Conservation (phyloP, 2,329 filamentous ascomycete species). For the Emergomyces pasteurianus region DNA sequence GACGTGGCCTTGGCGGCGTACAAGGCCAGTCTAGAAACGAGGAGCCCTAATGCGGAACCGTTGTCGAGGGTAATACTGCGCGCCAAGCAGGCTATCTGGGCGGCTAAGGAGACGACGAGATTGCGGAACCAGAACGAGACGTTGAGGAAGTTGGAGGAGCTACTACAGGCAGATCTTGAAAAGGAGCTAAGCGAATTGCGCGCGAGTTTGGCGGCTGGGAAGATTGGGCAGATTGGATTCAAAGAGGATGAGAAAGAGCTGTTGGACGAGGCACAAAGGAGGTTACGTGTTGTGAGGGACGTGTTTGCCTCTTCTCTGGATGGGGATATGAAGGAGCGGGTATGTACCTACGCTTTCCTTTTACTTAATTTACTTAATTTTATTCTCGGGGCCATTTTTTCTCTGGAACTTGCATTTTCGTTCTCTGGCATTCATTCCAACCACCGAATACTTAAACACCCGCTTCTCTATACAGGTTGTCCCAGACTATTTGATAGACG, state of each 20-base stretch:
- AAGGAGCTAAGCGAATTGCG: slow-evolving; percentile 26
- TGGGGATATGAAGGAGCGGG: slow-evolving; percentile 32
- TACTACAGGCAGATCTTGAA: slow-evolving; percentile 29
- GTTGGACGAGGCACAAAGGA: slow-evolving; percentile 38
- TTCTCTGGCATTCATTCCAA: neutral
- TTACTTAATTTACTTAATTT: neutral
- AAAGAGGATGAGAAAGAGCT: slow-evolving; percentile 53
- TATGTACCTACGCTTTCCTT: slow-evolving; percentile 15
- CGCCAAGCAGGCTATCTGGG: slow-evolving; percentile 81
- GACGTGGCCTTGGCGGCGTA: slow-evolving; percentile 61
- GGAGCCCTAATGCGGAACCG: slow-evolving; percentile 55
- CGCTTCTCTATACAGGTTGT: slow-evolving; percentile 25
- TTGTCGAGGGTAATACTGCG: slow-evolving; percentile 63
- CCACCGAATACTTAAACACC: neutral
- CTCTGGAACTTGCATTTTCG: neutral
- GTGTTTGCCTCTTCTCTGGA: slow-evolving; percentile 31
- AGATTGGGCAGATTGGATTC: slow-evolving; percentile 51
- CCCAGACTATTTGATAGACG: slow-evolving; percentile 38
- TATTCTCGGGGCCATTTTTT: neutral
- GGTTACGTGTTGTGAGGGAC: slow-evolving; percentile 33
- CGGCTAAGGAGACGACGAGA: slow-evolving; percentile 49
- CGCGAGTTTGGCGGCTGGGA: slow-evolving; percentile 22
- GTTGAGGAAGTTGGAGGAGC: slow-evolving; percentile 27
- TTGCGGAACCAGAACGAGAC: slow-evolving; percentile 36
- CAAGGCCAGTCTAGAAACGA: slow-evolving; percentile 49